A percentile compares a stretch with the other conserved stretches of the same genome.
These are phyloP conservation scores for Dactylellina sp. DNA, from an alignment of 2,329 filamentous ascomycete genomes.

Conservation along the genomic window DNA sequence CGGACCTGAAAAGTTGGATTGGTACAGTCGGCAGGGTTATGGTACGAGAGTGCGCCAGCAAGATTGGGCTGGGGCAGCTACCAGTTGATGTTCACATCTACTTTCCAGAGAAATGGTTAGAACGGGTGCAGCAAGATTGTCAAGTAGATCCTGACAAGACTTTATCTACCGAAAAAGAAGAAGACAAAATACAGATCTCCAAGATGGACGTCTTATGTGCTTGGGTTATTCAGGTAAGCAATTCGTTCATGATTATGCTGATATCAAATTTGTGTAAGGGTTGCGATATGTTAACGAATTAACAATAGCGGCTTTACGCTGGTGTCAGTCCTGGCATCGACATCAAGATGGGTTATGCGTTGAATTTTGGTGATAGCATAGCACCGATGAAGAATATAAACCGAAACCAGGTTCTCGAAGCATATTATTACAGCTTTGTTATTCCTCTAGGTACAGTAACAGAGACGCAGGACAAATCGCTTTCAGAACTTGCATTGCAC, in stretches of 20 bases:
- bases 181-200: conserved; percentile 7
- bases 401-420: conserved; percentile 18
- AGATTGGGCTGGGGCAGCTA: too few relatives aligned
- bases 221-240: conserved; percentile 32
- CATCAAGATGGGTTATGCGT: conserved; percentile 35
- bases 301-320: conserved; percentile 10
- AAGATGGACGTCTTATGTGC: conserved; percentile 34
- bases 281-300: too few relatives aligned
- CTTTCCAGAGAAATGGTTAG: background rate
- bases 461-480: conserved; percentile 22
- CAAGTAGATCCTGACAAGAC: conserved; percentile 20
- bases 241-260: too few relatives aligned
- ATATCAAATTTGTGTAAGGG: background rate
- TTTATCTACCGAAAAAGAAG: background rate
- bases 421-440: conserved; percentile 30
- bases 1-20: too few relatives aligned
- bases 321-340: conserved; percentile 6
- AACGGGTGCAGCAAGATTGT: conserved; percentile 16
- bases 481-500: background rate
- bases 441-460: conserved; percentile 30
- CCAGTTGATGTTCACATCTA: too few relatives aligned
- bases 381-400: background rate
- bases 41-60: too few relatives aligned
- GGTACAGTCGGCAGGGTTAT: too few relatives aligned
- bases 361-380: conserved; percentile 32